Percentiles rank a stretch among this genome's conserved stretches.
phyloP scores from a whole-genome alignment of 1,284 basidiomycete species.

The Omphalotus olearius region DNA sequence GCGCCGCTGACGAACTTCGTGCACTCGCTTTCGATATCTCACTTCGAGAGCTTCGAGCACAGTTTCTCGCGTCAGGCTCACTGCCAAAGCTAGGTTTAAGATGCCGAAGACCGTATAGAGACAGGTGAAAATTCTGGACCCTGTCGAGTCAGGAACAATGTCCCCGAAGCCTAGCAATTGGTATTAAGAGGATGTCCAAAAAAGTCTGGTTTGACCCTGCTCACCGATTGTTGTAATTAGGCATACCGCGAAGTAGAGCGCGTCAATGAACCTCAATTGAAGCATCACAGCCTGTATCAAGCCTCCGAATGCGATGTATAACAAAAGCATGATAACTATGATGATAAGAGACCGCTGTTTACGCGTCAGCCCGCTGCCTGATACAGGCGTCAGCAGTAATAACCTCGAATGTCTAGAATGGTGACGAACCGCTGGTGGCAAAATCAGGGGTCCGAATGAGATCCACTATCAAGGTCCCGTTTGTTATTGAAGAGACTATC shows the following conservation, averaged over 20 bases:
- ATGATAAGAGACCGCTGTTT: constrained; percentile 79
- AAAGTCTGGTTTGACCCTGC: constrained; percentile 9
- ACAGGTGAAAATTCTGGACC: constrained; percentile 52
- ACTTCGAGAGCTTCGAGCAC: constrained; percentile 67
- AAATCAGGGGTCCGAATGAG: constrained; percentile 62
- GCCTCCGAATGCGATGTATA: constrained; percentile 71
- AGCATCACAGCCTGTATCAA: constrained; percentile 58
- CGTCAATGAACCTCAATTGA: constrained; percentile 60
- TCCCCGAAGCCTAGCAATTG: constrained; percentile 63
- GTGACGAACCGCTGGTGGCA: constrained; percentile 50
- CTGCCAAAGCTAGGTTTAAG: constrained; percentile 57
- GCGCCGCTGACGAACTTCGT: constrained; percentile 33
- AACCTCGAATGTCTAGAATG: background rate
- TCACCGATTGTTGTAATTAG: constrained; percentile 68
- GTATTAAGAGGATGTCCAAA: background rate
- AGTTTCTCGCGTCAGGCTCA: constrained; percentile 65
- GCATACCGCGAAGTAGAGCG: constrained; percentile 66
- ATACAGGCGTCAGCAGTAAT: background rate
- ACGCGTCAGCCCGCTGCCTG: constrained; percentile 71
- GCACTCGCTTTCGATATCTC: constrained; percentile 52
- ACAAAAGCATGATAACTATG: constrained; percentile 69
- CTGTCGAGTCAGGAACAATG: constrained; percentile 48
- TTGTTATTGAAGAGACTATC: constrained; percentile 61
- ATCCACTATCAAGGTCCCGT: constrained; percentile 67
- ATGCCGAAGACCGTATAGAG: constrained; percentile 59